Evolutionary conservation across 2,329 filamentous ascomycete genomes (phyloP).

Genomic region (Byssoonygena ceratinophila): DNA sequence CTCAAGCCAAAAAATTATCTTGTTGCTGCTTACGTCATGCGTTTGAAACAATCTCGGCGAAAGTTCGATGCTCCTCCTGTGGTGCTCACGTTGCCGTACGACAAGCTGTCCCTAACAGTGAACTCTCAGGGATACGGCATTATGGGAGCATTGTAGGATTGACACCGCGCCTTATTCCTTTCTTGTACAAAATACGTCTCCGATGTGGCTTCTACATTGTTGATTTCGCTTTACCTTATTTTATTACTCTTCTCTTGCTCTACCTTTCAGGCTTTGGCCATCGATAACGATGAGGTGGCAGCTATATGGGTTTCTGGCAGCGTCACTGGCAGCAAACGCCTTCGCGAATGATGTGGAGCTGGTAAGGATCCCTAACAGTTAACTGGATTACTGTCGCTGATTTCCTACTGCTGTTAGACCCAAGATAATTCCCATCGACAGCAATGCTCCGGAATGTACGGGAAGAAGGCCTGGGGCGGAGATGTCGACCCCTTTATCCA

Average conservation of each 20-base stretch:
- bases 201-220: neutral
- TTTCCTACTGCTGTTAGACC: constrained; percentile 53
- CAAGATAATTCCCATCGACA: constrained; percentile 66
- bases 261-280: neutral
- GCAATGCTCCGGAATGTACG: constrained; percentile 91
- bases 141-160: neutral
- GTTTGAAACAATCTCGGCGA: neutral
- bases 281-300: constrained; percentile 31
- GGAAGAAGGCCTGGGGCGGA: constrained; percentile 77
- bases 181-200: neutral
- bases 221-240: neutral
- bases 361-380: constrained; percentile 23
- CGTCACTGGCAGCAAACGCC: constrained; percentile 29
- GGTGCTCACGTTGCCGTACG: neutral
- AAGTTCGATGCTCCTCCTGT: too few relatives aligned
- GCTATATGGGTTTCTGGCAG: constrained; percentile 29
- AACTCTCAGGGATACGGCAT: neutral
- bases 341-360: constrained; percentile 39
- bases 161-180: neutral
- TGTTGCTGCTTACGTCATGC: constrained; percentile 13
- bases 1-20: too few relatives aligned
- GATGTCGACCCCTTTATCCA: constrained; percentile 79
- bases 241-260: neutral
- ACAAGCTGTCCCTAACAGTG: constrained; percentile 5
- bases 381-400: neutral